Evolutionary conservation across 768 basidiomycete genomes (phyloP), one percentile per base, ranked within the genome.

Genomic region (Symmetrospora coprosmae): DNA sequence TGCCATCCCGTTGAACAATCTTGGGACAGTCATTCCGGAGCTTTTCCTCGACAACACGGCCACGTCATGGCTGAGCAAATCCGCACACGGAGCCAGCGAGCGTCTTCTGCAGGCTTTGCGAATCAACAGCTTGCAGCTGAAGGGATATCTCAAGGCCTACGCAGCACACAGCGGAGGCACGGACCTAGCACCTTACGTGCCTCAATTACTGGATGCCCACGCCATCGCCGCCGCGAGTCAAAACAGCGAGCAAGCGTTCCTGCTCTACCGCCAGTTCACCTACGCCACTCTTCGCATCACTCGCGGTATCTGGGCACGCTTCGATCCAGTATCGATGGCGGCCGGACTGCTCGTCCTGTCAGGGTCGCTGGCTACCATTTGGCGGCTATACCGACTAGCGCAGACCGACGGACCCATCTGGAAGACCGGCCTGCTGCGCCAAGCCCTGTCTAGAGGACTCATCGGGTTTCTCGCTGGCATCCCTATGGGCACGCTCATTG

Each of bases 1-100:
- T 2, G 88, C 91, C 0, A 86, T 99, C 38, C 94, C 94, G 0
- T 96, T 84, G 75, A 94, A 91, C 72, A 96, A 91, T 66, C 82
- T 99, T 9, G 94, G 94, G 0, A 81, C 78, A 4, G 74, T 94
- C 61, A 87, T 99, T 30, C 92, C 94, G 0, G 92, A 97, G 69
- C 74, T 92, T 9, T 96, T 99, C 73, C 80, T 79, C 75, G 78
- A 46, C 25, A 31, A 4, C n/a, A 34, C 11, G 13, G 16, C 40
- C 79, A 47, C 9, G 27, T 16, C 13, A 2, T 14, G 38, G 11
- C 34, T 55, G 34, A 28, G 2, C 7, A n/a, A 11, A 19, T 19
- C 25, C 19, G 35, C 5, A 25, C 48, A 63, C n/a, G 28, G 40
- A 13, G 28, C 39, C 1, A 34, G 75, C 76, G n/a, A n/a, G n/a